These are phyloP conservation scores for Amaranthus cruentus DNA, from an alignment of 148 eudicot genomes.

Conservation along the genomic window DNA sequence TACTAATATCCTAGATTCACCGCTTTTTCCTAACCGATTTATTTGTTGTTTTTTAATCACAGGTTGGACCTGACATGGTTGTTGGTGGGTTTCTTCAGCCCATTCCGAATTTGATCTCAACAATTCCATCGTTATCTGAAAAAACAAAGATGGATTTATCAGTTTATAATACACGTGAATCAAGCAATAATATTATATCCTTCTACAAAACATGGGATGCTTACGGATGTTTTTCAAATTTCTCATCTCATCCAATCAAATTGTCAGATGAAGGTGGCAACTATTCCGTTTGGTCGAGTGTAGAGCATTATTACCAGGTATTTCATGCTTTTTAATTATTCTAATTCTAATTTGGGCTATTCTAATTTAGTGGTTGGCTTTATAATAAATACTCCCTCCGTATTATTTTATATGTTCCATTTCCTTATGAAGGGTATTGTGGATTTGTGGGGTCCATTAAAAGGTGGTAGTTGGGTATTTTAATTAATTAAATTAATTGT, in stretches of 20 bases:
- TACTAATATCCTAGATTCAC: not conserved
- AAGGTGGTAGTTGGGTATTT: no score
- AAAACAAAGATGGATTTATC: slow-evolving; percentile 79
- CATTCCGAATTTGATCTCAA: slow-evolving; percentile 76
- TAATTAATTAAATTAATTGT: no score
- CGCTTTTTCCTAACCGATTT: not conserved
- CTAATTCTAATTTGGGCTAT: no score
- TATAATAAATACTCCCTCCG: not conserved
- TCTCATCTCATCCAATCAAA: slow-evolving; percentile 82
- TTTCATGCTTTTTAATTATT: no score
- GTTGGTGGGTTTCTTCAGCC: slow-evolving; percentile 94
- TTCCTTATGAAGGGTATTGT: no score
- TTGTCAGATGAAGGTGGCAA: slow-evolving; percentile 63
- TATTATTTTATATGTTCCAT: no score
- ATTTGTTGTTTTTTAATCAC: slow-evolving; percentile 21
- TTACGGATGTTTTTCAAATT: slow-evolving; percentile 90
- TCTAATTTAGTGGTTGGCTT: not conserved
- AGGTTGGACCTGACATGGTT: slow-evolving; percentile 98
- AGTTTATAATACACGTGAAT: slow-evolving; percentile 52
- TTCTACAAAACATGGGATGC: slow-evolving; percentile 96
- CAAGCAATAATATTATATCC: slow-evolving; percentile 49
- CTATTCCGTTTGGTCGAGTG: slow-evolving; percentile 69
- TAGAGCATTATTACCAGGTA: slow-evolving; percentile 99
- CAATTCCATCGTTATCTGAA: slow-evolving; percentile 76
- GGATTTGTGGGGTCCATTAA: no score